Conservation (phyloP, 2,329 filamentous ascomycete genomes). For the Pseudogymnoascus sp. region DNA sequence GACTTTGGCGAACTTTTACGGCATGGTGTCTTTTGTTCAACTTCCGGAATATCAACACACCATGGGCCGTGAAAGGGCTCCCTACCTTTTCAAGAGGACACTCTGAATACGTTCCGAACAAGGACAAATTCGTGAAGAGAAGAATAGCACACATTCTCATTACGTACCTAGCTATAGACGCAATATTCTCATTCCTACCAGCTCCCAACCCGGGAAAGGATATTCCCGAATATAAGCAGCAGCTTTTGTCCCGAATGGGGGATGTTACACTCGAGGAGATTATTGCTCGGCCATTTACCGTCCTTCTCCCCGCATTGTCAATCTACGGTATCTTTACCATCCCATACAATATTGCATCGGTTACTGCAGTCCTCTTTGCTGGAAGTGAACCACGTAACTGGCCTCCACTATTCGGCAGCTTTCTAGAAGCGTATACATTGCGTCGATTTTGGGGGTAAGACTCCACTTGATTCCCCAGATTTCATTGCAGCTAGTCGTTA, state of each 20-base stretch:
- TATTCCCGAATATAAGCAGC: background rate
- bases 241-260: background rate
- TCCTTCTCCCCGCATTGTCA: background rate
- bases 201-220: background rate
- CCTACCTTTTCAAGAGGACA: background rate
- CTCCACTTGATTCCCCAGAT: background rate
- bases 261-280: background rate
- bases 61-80: background rate
- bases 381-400: background rate
- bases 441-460: slow-evolving; percentile 1
- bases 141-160: background rate
- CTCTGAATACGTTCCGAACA: background rate
- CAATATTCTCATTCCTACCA: background rate
- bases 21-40: background rate
- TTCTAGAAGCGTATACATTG: background rate
- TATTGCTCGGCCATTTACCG: background rate
- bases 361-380: background rate
- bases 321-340: background rate
- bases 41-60: background rate
- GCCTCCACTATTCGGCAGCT: background rate
- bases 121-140: background rate
- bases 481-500: background rate
- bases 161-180: background rate
- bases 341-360: background rate
- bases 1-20: background rate